Percentiles rank a stretch among this genome's conserved stretches.
These are phyloP conservation scores for Venustampulla echinocandica DNA, from an alignment of 495 filamentous ascomycete species.

Conservation along the genomic window DNA sequence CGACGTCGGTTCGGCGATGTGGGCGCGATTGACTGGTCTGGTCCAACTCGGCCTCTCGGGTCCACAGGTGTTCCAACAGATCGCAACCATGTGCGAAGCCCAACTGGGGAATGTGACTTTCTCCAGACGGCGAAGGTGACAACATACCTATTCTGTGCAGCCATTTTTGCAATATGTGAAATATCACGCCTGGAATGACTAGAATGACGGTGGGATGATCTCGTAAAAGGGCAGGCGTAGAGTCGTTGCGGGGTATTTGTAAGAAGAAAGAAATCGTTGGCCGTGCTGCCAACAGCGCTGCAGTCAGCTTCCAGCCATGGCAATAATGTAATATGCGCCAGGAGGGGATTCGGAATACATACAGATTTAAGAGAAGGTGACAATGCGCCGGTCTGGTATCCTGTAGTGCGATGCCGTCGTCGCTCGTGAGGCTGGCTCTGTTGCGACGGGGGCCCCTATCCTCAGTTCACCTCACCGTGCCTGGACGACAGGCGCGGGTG, in stretches of 20 bases:
- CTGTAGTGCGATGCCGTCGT: not conserved
- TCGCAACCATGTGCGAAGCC: constrained; percentile 14
- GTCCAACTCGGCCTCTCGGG: no score
- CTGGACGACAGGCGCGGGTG: constrained; percentile 1
- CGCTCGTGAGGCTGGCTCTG: not conserved
- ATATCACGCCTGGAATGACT: constrained; percentile 8
- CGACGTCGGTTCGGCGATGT: no score
- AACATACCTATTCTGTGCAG: constrained; percentile 22
- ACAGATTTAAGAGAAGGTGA: no score
- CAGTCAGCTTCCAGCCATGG: no score
- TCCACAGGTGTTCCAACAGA: constrained; percentile 14
- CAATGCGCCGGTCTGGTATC: no score
- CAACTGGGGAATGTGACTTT: no score
- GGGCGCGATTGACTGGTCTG: no score
- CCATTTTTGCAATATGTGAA: constrained; percentile 17
- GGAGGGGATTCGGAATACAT: no score
- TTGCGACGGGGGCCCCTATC: not conserved
- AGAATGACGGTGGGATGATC: not conserved
- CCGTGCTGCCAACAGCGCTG: constrained; percentile 7
- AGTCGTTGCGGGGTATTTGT: constrained; percentile 21
- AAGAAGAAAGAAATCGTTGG: constrained; percentile 19
- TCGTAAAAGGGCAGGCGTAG: constrained; percentile 3
- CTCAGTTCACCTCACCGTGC: constrained; percentile 10
- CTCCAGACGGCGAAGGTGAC: constrained; percentile 1
- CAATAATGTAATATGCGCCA: no score